Conservation (phyloP, 352 stramenopile species). For the Pythium folliculosum region DNA sequence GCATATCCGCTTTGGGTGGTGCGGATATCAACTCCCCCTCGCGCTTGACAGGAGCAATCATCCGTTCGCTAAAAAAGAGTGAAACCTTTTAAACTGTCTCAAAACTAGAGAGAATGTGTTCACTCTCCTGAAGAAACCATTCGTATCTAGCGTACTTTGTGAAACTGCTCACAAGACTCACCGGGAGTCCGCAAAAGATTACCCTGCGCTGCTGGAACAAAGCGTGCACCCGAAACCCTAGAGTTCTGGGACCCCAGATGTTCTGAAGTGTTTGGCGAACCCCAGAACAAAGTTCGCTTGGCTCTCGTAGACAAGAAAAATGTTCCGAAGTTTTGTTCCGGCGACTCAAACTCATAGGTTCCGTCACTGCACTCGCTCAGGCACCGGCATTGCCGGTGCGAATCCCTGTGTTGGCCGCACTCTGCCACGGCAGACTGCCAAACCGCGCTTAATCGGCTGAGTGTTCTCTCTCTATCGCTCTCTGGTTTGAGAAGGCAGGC, state of each 20-base stretch:
- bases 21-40: too few relatives aligned
- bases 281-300: too few relatives aligned
- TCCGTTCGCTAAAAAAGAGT: too few relatives aligned
- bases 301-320: neutral
- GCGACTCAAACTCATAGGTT: neutral
- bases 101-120: too few relatives aligned
- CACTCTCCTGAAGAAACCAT: too few relatives aligned
- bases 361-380: neutral
- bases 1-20: too few relatives aligned
- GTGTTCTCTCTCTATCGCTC: neutral
- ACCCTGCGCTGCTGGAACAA: neutral
- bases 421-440: neutral
- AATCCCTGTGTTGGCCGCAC: neutral
- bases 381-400: neutral
- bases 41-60: too few relatives aligned
- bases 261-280: too few relatives aligned
- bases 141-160: neutral
- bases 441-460: neutral
- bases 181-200: neutral
- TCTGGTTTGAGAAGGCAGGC: neutral
- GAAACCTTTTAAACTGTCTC: too few relatives aligned
- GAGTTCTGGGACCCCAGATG: neutral
- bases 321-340: neutral
- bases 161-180: neutral
- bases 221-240: neutral